Conservation (phyloP, 2,329 filamentous ascomycete species). For the Talaromyces sp. region DNA sequence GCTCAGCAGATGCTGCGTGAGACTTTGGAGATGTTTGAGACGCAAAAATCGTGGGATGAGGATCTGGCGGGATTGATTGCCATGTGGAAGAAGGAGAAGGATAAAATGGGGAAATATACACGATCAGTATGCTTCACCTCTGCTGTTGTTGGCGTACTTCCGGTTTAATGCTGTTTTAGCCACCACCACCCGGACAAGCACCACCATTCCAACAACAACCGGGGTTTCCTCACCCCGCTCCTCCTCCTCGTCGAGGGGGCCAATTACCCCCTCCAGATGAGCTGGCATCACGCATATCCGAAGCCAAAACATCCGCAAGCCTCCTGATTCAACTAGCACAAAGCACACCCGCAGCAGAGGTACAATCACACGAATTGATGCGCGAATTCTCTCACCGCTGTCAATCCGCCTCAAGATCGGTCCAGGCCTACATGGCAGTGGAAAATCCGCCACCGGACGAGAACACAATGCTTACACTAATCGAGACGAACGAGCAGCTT, state of each 20-base stretch:
- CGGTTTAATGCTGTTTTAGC: slow-evolving; percentile 2
- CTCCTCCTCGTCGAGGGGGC: slow-evolving; percentile 34
- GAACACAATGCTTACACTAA: slow-evolving; percentile 86
- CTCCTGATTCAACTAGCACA: slow-evolving; percentile 88
- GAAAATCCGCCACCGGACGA: slow-evolving; percentile 81
- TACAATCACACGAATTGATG: slow-evolving; percentile 80
- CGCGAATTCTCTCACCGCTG: slow-evolving; percentile 89
- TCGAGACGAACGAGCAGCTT: slow-evolving; percentile 91
- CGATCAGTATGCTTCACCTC: slow-evolving; percentile 25
- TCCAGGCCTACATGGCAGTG: slow-evolving; percentile 80
- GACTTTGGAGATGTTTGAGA: slow-evolving; percentile 74
- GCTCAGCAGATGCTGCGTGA: slow-evolving; percentile 85
- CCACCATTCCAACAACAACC: slow-evolving; percentile 19
- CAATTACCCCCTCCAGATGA: slow-evolving; percentile 67
- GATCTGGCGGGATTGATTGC: slow-evolving; percentile 66
- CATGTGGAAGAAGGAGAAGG: slow-evolving; percentile 90
- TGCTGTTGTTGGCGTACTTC: neutral
- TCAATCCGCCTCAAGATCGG: slow-evolving; percentile 70
- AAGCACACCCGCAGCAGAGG: slow-evolving; percentile 71
- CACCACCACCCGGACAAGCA: neutral
- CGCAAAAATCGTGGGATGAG: slow-evolving; percentile 68
- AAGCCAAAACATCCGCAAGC: slow-evolving; percentile 85
- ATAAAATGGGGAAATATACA: slow-evolving; percentile 50
- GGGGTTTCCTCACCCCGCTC: slow-evolving; percentile 19
- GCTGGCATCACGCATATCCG: slow-evolving; percentile 77